phyloP scores from a whole-genome alignment of 2,329 filamentous ascomycete species.

The Diaporthe batatas region DNA sequence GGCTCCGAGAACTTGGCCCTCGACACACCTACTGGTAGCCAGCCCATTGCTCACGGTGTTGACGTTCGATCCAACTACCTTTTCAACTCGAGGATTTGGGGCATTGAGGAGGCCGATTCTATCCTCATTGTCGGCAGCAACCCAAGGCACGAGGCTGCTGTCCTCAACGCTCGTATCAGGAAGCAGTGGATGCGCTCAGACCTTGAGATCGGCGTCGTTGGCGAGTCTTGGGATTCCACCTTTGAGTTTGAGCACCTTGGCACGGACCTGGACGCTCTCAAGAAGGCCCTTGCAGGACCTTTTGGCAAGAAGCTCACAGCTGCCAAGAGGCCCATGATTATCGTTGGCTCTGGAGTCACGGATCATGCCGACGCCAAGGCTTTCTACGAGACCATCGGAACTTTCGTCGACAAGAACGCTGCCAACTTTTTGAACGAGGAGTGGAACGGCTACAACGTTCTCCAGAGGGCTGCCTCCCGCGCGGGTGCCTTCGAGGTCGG shows the following conservation, averaged over 20 bases:
- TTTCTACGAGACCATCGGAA: conserved; percentile 90
- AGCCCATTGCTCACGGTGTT: conserved; percentile 90
- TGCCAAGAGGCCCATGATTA: conserved; percentile 95
- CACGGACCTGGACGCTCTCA: conserved; percentile 81
- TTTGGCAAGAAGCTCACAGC: conserved; percentile 93
- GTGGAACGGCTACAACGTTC: conserved; percentile 98
- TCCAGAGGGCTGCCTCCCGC: conserved; percentile 93
- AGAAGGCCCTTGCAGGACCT: conserved; percentile 84
- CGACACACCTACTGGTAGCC: conserved; percentile 86
- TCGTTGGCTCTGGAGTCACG: conserved; percentile 91
- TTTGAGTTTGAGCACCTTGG: conserved; percentile 97
- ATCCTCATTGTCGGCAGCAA: conserved; percentile 96
- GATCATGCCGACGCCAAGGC: conserved; percentile 93
- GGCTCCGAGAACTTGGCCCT: conserved; percentile 96
- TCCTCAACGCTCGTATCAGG: conserved; percentile 94
- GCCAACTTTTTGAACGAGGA: conserved; percentile 88
- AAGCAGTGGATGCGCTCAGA: conserved; percentile 98
- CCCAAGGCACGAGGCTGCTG: conserved; percentile 93
- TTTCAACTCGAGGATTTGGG: conserved; percentile 96
- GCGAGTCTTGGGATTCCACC: conserved; percentile 91
- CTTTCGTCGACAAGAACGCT: conserved; percentile 94
- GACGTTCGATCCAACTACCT: conserved; percentile 95
- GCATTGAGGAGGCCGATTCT: conserved; percentile 92
- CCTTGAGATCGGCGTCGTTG: conserved; percentile 90
- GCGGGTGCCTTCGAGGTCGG: conserved; percentile 96